A percentile compares a stretch with the other conserved stretches of the same genome.
These are phyloP conservation scores for Globisporangium irregulare DNA, from an alignment of 352 stramenopile genomes.

Conservation along the genomic window DNA sequence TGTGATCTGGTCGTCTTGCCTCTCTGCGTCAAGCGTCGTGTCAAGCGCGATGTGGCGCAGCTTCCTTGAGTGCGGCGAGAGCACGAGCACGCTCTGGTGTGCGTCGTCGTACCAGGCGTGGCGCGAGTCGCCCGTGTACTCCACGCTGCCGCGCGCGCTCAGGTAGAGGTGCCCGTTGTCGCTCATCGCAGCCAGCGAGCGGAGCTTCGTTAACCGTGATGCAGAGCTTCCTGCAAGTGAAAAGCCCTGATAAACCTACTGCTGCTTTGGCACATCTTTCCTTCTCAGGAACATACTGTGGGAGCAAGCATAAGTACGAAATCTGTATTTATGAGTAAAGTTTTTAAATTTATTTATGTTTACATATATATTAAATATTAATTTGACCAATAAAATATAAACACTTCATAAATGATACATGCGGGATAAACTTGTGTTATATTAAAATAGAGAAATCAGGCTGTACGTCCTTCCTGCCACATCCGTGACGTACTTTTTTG, in stretches of 20 bases:
- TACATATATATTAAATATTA: too few species aligned
- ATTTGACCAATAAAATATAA: not conserved
- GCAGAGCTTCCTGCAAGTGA: not conserved
- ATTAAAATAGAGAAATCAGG: not conserved
- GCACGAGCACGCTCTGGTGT: slow-evolving; percentile 51
- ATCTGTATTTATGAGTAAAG: not conserved
- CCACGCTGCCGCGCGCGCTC: slow-evolving; percentile 37
- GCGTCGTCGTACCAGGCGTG: slow-evolving; percentile 53
- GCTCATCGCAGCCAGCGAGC: slow-evolving; percentile 2
- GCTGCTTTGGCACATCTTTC: not conserved
- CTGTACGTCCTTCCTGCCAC: not conserved
- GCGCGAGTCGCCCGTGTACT: slow-evolving; percentile 33
- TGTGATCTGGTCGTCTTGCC: not conserved
- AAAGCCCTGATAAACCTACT: not conserved
- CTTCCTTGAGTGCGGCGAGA: slow-evolving; percentile 28
- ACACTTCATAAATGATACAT: not conserved
- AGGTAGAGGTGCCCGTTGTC: slow-evolving; percentile 66
- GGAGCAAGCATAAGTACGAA: not conserved
- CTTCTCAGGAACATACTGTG: not conserved
- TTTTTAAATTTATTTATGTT: not conserved
- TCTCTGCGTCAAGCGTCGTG: slow-evolving; percentile 17
- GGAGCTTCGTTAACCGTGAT: not conserved
- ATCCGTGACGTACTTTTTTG: not conserved
- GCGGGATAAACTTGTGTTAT: too few species aligned
- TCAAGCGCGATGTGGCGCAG: slow-evolving; percentile 49